Conservation (phyloP, 75 land plant species). For the Chamaecyparis obtusa region DNA sequence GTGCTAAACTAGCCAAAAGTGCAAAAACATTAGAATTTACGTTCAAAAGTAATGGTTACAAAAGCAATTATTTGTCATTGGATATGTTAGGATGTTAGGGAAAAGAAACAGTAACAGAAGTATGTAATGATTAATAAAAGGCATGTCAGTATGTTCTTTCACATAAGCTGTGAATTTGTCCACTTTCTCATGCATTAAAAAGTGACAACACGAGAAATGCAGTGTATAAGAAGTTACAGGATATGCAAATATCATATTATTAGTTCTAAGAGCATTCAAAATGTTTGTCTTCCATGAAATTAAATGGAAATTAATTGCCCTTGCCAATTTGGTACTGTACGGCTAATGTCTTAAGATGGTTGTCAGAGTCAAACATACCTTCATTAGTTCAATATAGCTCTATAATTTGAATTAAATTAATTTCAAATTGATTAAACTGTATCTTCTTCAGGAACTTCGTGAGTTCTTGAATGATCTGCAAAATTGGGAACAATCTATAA, state of each 20-base stretch:
- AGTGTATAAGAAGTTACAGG: background rate
- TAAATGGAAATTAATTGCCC: background rate
- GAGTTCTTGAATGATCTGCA: slow-evolving; percentile 78
- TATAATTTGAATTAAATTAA: background rate
- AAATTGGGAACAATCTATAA: slow-evolving; percentile 66
- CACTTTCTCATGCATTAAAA: background rate
- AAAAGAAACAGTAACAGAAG: background rate
- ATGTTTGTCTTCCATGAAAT: background rate
- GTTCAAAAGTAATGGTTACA: background rate
- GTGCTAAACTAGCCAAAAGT: background rate
- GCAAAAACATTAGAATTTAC: background rate
- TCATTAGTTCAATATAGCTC: background rate
- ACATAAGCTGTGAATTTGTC: background rate
- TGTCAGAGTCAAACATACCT: background rate
- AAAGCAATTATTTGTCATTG: background rate
- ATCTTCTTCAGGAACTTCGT: slow-evolving; percentile 58
- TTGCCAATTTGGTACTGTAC: background rate
- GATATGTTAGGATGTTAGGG: background rate
- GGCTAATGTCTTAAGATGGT: background rate
- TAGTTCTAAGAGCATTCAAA: background rate
- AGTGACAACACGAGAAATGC: background rate
- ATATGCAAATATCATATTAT: background rate
- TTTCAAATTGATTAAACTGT: background rate
- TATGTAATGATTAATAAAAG: background rate
- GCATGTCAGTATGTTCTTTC: background rate